Base-by-base conservation (phyloP, 345 rosid genomes). In the Gossypium sturtianum region DNA sequence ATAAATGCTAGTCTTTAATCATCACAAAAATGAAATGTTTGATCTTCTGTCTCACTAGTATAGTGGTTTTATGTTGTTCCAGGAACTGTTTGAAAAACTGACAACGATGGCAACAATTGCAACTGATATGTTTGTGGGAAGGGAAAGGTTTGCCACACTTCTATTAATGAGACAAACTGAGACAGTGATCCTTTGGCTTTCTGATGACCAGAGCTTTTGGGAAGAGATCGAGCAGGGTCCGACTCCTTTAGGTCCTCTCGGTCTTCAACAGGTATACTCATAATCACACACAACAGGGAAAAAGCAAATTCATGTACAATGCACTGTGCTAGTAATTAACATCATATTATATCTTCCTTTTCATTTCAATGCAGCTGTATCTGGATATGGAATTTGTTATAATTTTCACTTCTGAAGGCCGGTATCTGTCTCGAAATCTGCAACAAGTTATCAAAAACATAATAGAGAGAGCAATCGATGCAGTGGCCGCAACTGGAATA, bases 381-480 rank as follows among this genome's bases (percentile, higher is more conserved):
- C 72, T 94, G 77, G 98, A 94, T 56, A 92, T 92, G 97, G 93
- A 94, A 82, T 92, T 92, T 76, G 98, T 92, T 52, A 77, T 92
- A 85, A 87, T 92, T 20, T 94, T 91, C 75, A 68, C 97, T 19
- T 90, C 98, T 0, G 90, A 94, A 81, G 98, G 98, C 54, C 90
- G 97, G 9, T 94, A 92, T 82, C 76, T 92, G 77, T 94, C 97
- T 1, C 83, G 97, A 59, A 80, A 89, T 82, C 85, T 94, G 57
- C 93, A 92, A 49, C 93, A 92, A 87, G 93, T 91, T 34, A 94
- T 92, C 69, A 94, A 94, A 68, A 84, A 87, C 83, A 87, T 90
- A 65, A 94, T 92, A 69, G 93, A 84, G 65, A 87, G 91, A 79
- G 98, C 97, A n/a, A 87, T 92, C 8, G 98, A 92, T 25, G 89